These are phyloP conservation scores for Acanthamoeba lugdunensis DNA, from an alignment of 208 protist species.

Conservation along the genomic window DNA sequence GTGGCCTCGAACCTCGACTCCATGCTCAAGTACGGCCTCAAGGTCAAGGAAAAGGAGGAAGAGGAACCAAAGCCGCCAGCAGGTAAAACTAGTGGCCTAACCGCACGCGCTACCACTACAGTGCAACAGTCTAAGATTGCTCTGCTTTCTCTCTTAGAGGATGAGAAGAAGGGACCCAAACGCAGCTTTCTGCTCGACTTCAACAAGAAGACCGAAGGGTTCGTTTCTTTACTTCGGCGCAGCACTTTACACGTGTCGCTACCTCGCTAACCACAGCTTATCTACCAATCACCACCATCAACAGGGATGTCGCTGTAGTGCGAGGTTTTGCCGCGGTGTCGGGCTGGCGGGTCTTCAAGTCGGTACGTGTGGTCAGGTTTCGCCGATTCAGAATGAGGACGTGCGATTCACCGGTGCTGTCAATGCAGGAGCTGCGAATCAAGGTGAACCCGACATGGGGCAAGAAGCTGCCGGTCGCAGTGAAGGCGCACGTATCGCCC, in stretches of 20 bases:
- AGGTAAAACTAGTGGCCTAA: too few species aligned
- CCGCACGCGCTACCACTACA: not conserved
- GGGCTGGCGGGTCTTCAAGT: not conserved
- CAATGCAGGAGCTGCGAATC: not conserved
- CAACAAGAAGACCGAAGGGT: constrained; percentile 19
- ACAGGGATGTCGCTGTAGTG: not conserved
- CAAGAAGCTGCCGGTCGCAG: not conserved
- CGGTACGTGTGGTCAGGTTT: not conserved
- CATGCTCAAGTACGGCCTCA: constrained; percentile 20
- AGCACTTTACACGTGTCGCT: not conserved
- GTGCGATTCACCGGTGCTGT: not conserved
- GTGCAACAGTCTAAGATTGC: not conserved
- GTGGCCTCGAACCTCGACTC: not conserved
- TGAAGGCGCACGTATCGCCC: not conserved
- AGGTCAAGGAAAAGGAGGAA: not conserved
- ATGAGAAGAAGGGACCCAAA: not conserved
- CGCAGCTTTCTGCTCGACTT: not conserved
- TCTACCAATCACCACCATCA: not conserved
- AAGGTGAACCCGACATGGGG: constrained; percentile 11
- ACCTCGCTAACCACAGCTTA: not conserved
- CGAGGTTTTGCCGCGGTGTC: not conserved
- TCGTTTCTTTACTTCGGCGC: not conserved
- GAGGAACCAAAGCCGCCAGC: not conserved
- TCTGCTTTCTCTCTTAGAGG: not conserved
- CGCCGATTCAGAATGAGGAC: not conserved